A percentile compares a stretch with the other conserved stretches of the same genome.
These are phyloP conservation scores for Phaeosphaeriaceae sp. DNA, from an alignment of 2,329 filamentous ascomycete genomes.

Conservation along the genomic window DNA sequence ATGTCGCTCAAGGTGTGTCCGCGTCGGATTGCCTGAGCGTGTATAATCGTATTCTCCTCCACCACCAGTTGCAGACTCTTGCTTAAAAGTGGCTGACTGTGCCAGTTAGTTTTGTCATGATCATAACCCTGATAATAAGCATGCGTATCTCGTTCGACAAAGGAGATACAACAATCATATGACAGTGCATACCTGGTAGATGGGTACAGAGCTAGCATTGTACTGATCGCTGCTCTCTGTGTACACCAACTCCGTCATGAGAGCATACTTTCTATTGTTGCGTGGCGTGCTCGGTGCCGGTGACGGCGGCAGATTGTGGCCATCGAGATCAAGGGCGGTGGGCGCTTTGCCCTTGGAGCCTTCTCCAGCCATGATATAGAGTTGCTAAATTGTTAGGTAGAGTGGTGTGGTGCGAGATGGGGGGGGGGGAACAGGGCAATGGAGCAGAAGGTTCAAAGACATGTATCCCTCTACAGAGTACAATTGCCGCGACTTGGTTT, in stretches of 20 bases:
- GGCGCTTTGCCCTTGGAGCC: constrained; percentile 49
- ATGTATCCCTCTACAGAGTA: too few relatives aligned
- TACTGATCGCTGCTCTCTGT: constrained; percentile 97
- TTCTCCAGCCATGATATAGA: constrained; percentile 38
- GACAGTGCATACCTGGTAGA: constrained; percentile 75
- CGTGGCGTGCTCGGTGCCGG: constrained; percentile 91
- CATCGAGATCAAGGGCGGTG: constrained; percentile 47
- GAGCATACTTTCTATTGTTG: constrained; percentile 84
- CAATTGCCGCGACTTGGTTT: constrained; percentile 25
- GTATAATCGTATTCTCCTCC: constrained; percentile 96
- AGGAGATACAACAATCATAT: too few relatives aligned
- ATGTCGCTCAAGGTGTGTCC: constrained; percentile 94
- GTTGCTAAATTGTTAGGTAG: constrained; percentile 10
- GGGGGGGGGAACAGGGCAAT: constrained; percentile 3
- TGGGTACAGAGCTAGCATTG: constrained; percentile 92
- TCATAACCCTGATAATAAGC: not conserved
- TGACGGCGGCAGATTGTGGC: constrained; percentile 60
- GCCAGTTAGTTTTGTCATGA: constrained; percentile 23
- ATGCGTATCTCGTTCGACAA: not conserved
- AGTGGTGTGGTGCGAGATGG: not conserved
- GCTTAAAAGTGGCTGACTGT: constrained; percentile 96
- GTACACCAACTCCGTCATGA: constrained; percentile 95
- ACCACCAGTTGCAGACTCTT: constrained; percentile 77
- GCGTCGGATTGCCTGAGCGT: constrained; percentile 93
- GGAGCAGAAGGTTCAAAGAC: constrained; percentile 13